Evolutionary conservation across 352 stramenopile genomes (phyloP), one percentile per base, ranked within the genome.

Genomic region (Discostella stelligera): DNA sequence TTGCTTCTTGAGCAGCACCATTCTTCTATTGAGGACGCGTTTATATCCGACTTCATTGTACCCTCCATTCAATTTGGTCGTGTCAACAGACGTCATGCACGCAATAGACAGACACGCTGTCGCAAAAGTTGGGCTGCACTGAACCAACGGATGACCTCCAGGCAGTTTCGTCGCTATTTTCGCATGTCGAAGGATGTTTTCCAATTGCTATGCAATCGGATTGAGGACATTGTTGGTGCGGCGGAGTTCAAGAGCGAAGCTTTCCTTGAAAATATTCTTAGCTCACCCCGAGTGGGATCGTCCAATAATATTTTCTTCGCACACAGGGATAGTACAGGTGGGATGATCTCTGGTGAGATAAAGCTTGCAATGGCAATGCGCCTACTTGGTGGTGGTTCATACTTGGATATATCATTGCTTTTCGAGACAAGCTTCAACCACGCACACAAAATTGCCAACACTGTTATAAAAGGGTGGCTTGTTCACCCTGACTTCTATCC

Each of bases 201-300:
- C 54, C 23, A 72, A 11, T 21, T 69, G 13, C 32, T 81, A 5
- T 81, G 73, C 41, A 37, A 64, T 23, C 14, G 50, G 23, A 81
- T 81, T 18, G 46, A 69, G 23, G 20, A 60, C 20, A 72, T 68
- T 64, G 61, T 81, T 56, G 73, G 66, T 14, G 66, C 71, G 37
- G 20, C 16, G 44, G 53, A 46, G 16, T 81, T 81, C 53, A 81
- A 81, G 41, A 81, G 73, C 60, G 59, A 81, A 32, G 41, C 32
- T 18, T 81, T 71, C 64, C 32, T 77, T 21, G 3, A 60, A 10
- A 21, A 76, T 53, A 61, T 23, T 25, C 23, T 53, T 9, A 53
- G 16, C 11, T 30, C n/a, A 2, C 27, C 27, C 27, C 27, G 5
- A 32, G 27, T 6, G 27, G 27, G 27, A 14, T 14, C 13, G 32